Percentiles rank a stretch among this genome's conserved stretches.
These are phyloP conservation scores for Macrolepiota dolichaula DNA, from an alignment of 768 basidiomycete species.

Conservation along the genomic window DNA sequence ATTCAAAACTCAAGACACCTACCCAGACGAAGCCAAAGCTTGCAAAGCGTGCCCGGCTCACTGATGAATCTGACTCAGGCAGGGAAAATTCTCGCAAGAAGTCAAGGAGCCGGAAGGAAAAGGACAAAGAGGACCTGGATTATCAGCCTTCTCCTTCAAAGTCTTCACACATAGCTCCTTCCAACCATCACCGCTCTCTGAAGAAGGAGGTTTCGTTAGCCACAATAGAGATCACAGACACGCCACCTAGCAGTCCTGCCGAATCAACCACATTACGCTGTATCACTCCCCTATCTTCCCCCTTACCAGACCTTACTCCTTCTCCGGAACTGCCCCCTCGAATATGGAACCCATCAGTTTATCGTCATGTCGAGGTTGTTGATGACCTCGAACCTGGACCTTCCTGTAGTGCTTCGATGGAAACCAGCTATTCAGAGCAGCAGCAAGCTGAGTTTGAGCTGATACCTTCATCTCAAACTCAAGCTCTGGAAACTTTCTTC, in stretches of 20 bases:
- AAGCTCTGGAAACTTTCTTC: conserved; percentile 14
- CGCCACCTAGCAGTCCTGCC: background rate
- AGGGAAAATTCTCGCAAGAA: conserved; percentile 3
- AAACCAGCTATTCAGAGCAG: background rate
- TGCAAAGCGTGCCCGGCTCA: background rate
- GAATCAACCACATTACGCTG: background rate
- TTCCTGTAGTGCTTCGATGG: background rate
- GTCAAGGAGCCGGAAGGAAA: background rate
- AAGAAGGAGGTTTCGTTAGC: background rate
- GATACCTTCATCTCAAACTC: conserved; percentile 37
- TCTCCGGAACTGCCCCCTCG: background rate
- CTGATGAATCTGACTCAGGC: background rate
- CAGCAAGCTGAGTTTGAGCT: background rate
- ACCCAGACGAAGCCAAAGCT: background rate
- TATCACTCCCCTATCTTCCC: conserved; percentile 6
- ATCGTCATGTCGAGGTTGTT: background rate
- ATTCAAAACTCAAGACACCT: background rate
- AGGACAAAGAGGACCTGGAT: background rate
- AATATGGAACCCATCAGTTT: background rate
- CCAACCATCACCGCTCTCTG: background rate
- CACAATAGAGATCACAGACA: conserved; percentile 1
- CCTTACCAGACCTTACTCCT: conserved; percentile 7
- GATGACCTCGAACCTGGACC: background rate
- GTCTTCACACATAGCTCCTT: background rate
- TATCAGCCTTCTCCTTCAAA: background rate